Conservation (phyloP, 805 yeast species). For the Suhomyces faveliae region DNA sequence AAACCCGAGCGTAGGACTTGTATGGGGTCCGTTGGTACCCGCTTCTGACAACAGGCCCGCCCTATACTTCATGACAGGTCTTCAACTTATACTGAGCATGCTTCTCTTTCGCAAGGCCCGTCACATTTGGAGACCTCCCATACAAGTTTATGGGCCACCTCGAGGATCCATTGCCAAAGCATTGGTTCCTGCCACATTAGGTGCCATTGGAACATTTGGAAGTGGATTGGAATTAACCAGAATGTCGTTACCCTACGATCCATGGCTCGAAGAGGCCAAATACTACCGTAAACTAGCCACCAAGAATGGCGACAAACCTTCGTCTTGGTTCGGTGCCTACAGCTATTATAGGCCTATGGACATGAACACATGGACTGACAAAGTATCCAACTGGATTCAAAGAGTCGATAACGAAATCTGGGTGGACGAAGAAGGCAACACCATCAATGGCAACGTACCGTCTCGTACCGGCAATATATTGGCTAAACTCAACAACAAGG, state of each 20-base stretch:
- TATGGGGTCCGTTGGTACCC: constrained; percentile 72
- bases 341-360: constrained; percentile 54
- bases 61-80: constrained; percentile 48
- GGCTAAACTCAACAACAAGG: constrained; percentile 16
- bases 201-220: constrained; percentile 49
- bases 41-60: constrained; percentile 64
- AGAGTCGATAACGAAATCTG: constrained; percentile 3
- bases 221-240: constrained; percentile 58
- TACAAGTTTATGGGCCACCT: neutral
- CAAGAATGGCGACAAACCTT: constrained; percentile 46
- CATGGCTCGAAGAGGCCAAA: constrained; percentile 71
- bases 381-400: constrained; percentile 17
- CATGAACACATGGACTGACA: constrained; percentile 32
- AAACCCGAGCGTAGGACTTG: constrained; percentile 15
- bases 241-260: constrained; percentile 50
- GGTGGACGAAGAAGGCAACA: neutral
- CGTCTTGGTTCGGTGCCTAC: constrained; percentile 68
- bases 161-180: constrained; percentile 13
- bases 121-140: constrained; percentile 12
- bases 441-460: neutral
- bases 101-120: constrained; percentile 20
- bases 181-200: constrained; percentile 25
- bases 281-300: constrained; percentile 51
- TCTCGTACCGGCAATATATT: constrained; percentile 7
- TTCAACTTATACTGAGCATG: constrained; percentile 54